Evolutionary conservation across 1,139 yeast genomes (phyloP), one percentile per base, ranked within the genome.

Genomic region (Hanseniaspora sp.): DNA sequence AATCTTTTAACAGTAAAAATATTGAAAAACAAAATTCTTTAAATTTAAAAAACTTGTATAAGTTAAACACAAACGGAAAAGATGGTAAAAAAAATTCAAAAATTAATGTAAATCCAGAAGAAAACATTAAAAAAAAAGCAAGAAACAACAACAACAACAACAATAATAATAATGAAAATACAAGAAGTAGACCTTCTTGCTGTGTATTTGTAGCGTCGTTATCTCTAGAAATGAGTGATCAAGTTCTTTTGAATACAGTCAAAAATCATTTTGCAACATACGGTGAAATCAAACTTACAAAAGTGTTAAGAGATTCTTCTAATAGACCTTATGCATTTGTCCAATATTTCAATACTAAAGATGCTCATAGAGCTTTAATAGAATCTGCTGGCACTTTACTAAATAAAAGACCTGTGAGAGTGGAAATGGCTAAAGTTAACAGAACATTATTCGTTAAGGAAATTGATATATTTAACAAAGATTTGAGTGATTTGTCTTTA

Each of bases 261-360:
- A 77, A 81, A 4, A 70, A 74, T 15, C 84, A 79, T 62, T 83
- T 83, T 60, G 65, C 69, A 55, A 71, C 78, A 66, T 86, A 83
- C 82, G 95, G 95, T 12, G 70, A 74, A 38, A 71, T 85, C 46
- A 72, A 80, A 7, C 71, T 83, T 18, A 95, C 86, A n/a, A 88
- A 90, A 63, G 95, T 88, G 3, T 75, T 88, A 58, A 74, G 96
- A 54, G 96, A 90, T 69, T 79, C 83, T 18, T 73, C 79, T 35
- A 84, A 85, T 65, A 75, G 96, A 44, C 97, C 97, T 0, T 90
- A 90, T 67, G 96, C 96, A 0, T 90, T 90, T 74, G 96, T 88
- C 45, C 96, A 90, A 68, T 87, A 84, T 65, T 72, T 79, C 13
- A 79, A 72, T 55, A 95, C 84, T 58, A 71, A 70, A 7, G 94